Base-by-base conservation (phyloP, 2,329 filamentous ascomycete genomes). In the Tothia fuscella region DNA sequence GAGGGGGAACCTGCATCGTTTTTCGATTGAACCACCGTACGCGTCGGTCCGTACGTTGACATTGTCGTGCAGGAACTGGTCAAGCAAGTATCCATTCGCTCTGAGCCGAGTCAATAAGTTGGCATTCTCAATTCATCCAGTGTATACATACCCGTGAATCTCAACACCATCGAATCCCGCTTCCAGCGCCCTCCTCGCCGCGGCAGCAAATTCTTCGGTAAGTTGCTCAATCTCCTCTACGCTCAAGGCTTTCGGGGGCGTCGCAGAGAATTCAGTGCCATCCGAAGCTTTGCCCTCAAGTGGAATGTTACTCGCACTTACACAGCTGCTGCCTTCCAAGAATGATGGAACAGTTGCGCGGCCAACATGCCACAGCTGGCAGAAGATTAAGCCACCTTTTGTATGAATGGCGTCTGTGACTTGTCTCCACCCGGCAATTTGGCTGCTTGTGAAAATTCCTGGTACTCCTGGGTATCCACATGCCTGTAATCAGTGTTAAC, bases 151-250 rank as follows among this genome's bases (percentile, higher is more conserved):
- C 28, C 54, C 57, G 46, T 72, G 68, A 12, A 72, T 53, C 47
- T 72, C 68, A 2, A 72, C 63, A 1, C 68, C 68, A 45, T 72
- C 68, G 32, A 72, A 76, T 0, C 73, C 73, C 40, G 64, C 66
- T 37, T 69, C 65, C 20, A 78, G 63, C 1, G 74, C 74, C 55
- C 62, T 72, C 41, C 56, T 58, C 3, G 68, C 66, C 2, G 68
- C 66, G 28, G 56, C 51, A 14, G 55, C 65, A 41, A 65, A 71
- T 33, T 66, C 63, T 0, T 45, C 43, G 21, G 68, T 61, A 6
- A 56, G 62, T 1, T 47, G 36, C 22, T 56, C 48, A 50, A 74
- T 37, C 10, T 45, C 38, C 17, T 32, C 30, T 12, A 28, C 38
- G 7, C 39, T 44, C 43, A 45, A 44, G 45, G 56, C 66, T 45